Percentiles rank a stretch among this genome's conserved stretches.
Evolutionary conservation across 1,284 basidiomycete species (phyloP).

Genomic region (Ceratobasidium sp.): DNA sequence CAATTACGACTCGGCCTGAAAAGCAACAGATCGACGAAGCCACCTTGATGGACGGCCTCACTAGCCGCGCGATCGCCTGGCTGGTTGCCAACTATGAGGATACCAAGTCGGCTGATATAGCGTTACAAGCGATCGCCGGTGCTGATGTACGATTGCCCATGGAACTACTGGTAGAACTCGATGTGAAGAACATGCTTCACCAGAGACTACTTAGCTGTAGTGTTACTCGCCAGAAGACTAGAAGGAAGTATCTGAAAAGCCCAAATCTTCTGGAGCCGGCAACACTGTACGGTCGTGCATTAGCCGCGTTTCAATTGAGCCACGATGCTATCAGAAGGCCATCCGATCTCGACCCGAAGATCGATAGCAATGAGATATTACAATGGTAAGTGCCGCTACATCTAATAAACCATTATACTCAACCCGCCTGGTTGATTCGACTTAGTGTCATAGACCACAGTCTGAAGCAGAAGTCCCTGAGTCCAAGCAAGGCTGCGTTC

Average conservation of each 20-base stretch:
- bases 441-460: neutral
- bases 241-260: neutral
- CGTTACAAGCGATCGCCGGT: constrained; percentile 5
- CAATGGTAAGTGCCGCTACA: neutral
- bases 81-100: neutral
- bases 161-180: neutral
- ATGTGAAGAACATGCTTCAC: neutral
- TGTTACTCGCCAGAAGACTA: neutral
- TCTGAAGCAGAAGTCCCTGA: neutral
- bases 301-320: neutral
- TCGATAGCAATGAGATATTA: too few species aligned
- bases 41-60: neutral
- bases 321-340: neutral
- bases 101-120: neutral
- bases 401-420: neutral
- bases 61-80: neutral
- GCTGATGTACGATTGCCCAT: neutral
- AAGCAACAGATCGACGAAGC: neutral
- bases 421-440: neutral
- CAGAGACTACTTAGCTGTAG: constrained; percentile 5
- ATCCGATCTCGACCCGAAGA: neutral
- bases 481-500: neutral
- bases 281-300: neutral
- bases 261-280: neutral
- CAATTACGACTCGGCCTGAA: neutral